phyloP scores from a whole-genome alignment of 441 rosid genomes.

The Euphorbia schlechtendalii region DNA sequence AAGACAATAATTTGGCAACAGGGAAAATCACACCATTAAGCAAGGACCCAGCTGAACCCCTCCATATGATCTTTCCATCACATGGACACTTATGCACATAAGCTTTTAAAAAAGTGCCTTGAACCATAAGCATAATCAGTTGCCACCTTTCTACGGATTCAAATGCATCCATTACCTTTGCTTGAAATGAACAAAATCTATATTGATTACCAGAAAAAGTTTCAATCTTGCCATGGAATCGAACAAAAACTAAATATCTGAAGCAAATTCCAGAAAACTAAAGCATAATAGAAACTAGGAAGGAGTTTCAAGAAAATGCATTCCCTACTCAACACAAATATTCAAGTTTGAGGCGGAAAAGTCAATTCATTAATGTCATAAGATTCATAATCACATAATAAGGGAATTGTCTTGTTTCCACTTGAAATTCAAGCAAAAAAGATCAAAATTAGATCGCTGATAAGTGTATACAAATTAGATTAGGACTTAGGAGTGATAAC shows the following conservation, averaged over 20 bases:
- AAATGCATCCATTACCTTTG: neutral
- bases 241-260: neutral
- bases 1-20: neutral
- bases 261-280: neutral
- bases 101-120: neutral
- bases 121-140: neutral
- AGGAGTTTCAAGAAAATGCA: neutral
- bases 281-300: neutral
- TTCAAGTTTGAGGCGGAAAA: neutral
- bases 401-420: neutral
- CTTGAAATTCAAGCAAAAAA: conserved; percentile 1
- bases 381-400: conserved; percentile 15
- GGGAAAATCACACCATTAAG: too few relatives aligned
- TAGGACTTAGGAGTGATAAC: conserved; percentile 8
- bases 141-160: neutral
- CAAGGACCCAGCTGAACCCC: too few relatives aligned
- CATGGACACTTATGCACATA: neutral
- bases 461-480: conserved; percentile 12
- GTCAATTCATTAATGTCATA: conserved; percentile 7
- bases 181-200: neutral
- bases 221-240: neutral
- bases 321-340: neutral
- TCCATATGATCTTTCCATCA: neutral
- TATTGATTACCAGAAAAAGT: neutral
- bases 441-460: too few relatives aligned